Base-by-base conservation (phyloP, 768 basidiomycete species). In the Coprinellus micaceus region DNA sequence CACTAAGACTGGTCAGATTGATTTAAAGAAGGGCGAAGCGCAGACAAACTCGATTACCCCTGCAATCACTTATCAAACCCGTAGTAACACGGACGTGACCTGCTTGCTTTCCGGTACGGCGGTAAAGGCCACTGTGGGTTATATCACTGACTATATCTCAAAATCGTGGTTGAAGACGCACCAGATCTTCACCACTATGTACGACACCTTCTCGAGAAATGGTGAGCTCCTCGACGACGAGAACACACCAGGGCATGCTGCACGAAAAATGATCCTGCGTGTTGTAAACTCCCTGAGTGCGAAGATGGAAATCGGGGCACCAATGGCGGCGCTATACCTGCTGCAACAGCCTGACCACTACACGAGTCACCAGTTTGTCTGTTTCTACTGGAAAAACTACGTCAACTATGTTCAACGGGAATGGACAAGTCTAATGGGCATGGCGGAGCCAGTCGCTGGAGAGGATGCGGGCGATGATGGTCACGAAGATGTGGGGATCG, bases 141-240 rank as follows among this genome's bases (percentile, higher is more conserved):
- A 74, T 64, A 60, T 74, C 0, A 68, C 72, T 4, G 71, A 76
- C 56, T 76, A 76, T 52, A 64, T 76, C 6, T 71, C 71, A 0
- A 76, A 77, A 55, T 26, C 58, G 1, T 29, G 53, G 2, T 43
- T 75, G 5, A 74, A 72, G 44, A 75, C 71, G 1, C 52, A 74
- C 61, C 49, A 54, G 2, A 64, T 74, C 15, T 43, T 43, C n/a
- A 7, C 40, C 5, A 21, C 40, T 5, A 43, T 21, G 19, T 43
- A 43, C 19, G 40, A 43, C 19, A 17, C 40, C 6, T 43, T 43
- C 40, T 7, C 7, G 15, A 43, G 19, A 21, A 43, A 43, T 17
- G 40, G n/a, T 6, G n/a, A 19, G 5, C 7, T 43, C n/a, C 40
- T 43, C 7, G n/a, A 43, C 19, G 13, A 15, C 6, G 40, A 43